phyloP scores from a whole-genome alignment of 768 basidiomycete species.

The Naematelia encephala region DNA sequence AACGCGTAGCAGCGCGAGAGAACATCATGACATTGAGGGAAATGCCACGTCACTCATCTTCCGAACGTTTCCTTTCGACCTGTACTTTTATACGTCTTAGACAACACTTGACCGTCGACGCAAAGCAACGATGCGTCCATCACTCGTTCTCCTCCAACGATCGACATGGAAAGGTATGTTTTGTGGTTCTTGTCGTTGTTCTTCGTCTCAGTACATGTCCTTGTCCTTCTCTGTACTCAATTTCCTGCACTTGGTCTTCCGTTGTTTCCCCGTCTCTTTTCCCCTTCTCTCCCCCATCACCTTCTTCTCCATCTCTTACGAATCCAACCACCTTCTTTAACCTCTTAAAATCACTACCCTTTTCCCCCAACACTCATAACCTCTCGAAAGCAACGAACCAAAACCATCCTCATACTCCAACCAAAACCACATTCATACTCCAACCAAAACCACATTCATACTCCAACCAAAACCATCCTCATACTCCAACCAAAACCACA shows the following conservation, averaged over 20 bases:
- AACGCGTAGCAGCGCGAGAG: background rate
- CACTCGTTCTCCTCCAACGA: slow-evolving; percentile 35
- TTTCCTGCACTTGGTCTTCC: too few species aligned
- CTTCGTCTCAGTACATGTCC: too few species aligned
- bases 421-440: too few species aligned
- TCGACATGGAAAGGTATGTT: slow-evolving; percentile 55
- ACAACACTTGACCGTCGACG: too few species aligned
- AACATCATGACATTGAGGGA: background rate
- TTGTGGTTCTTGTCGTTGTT: background rate
- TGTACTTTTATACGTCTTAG: too few species aligned
- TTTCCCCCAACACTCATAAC: too few species aligned
- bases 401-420: too few species aligned
- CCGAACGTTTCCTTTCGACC: background rate
- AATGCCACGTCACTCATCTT: slow-evolving; percentile 12
- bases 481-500: background rate
- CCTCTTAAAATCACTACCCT: too few species aligned
- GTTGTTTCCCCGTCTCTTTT: too few species aligned
- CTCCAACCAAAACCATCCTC: background rate
- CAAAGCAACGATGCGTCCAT: slow-evolving; percentile 39
- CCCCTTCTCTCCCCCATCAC: background rate
- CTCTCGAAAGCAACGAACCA: too few species aligned
- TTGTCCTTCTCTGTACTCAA: too few species aligned
- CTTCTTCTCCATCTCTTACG: background rate
- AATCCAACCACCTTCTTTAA: too few species aligned
- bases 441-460: background rate